phyloP scores from a whole-genome alignment of 345 rosid species.

The Cardiospermum halicacabum region DNA sequence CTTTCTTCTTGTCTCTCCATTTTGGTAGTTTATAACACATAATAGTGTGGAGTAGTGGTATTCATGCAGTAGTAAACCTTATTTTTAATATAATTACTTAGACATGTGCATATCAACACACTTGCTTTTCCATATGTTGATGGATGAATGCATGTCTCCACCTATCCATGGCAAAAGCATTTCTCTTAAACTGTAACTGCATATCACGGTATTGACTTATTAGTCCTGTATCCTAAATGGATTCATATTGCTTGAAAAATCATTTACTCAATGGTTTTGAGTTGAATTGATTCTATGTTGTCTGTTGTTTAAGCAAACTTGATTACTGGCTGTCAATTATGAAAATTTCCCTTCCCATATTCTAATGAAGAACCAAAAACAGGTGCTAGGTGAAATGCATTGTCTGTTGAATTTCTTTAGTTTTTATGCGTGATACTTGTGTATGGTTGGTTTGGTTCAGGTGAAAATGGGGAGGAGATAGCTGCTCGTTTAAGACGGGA shows the following conservation, averaged over 20 bases:
- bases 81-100: background rate
- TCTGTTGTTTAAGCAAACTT: slow-evolving; percentile 4
- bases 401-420: background rate
- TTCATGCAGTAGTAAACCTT: background rate
- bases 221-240: background rate
- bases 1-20: background rate
- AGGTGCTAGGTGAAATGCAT: background rate
- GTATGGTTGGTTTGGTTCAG: slow-evolving; percentile 33
- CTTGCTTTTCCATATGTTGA: background rate
- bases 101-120: background rate
- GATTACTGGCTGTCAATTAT: background rate
- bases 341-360: background rate
- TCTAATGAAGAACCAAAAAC: background rate
- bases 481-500: slow-evolving; percentile 72
- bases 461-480: slow-evolving; percentile 58
- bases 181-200: background rate
- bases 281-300: background rate
- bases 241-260: background rate
- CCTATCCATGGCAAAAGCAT: background rate
- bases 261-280: background rate
- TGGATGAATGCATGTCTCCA: background rate
- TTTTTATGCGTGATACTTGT: slow-evolving; percentile 12
- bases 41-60: background rate
- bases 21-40: slow-evolving; percentile 1
- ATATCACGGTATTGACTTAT: background rate